phyloP scores from a whole-genome alignment of 2,329 filamentous ascomycete genomes.

The Thelonectria olida region DNA sequence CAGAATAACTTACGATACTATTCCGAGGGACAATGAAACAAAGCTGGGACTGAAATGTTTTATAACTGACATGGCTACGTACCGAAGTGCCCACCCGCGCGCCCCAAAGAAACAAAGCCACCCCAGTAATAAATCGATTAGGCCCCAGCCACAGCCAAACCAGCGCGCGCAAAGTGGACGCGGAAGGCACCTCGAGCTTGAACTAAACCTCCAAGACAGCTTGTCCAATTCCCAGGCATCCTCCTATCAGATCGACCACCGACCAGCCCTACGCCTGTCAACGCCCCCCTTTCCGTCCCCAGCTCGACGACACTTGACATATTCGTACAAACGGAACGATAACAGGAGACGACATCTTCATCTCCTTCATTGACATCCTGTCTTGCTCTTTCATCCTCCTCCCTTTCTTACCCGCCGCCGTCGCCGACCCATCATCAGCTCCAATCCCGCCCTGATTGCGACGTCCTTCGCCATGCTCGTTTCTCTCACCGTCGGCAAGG shows the following conservation, averaged over 20 bases:
- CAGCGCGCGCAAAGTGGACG: background rate
- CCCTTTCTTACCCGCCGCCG: background rate
- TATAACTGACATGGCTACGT: background rate
- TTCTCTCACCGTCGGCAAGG: conserved; percentile 98
- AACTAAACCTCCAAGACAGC: conserved; percentile 25
- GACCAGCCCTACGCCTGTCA: background rate
- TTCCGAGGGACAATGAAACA: background rate
- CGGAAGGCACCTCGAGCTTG: conserved; percentile 12
- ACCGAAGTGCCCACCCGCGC: background rate
- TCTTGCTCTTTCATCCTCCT: conserved; percentile 2
- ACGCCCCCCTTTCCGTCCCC: background rate
- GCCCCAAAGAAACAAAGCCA: background rate
- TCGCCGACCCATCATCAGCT: conserved; percentile 5
- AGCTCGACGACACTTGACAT: background rate
- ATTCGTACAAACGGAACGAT: background rate
- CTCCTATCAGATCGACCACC: conserved; percentile 9
- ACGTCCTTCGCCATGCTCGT: conserved; percentile 77
- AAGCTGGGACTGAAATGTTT: too few relatives aligned
- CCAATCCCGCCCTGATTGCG: conserved; percentile 22
- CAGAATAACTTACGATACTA: background rate
- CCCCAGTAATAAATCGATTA: background rate
- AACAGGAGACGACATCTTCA: background rate
- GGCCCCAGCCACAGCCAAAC: background rate
- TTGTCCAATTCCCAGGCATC: conserved; percentile 21
- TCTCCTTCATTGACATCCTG: background rate